phyloP scores from a whole-genome alignment of 2,329 filamentous ascomycete genomes.

The Fusarium odoratissimum region DNA sequence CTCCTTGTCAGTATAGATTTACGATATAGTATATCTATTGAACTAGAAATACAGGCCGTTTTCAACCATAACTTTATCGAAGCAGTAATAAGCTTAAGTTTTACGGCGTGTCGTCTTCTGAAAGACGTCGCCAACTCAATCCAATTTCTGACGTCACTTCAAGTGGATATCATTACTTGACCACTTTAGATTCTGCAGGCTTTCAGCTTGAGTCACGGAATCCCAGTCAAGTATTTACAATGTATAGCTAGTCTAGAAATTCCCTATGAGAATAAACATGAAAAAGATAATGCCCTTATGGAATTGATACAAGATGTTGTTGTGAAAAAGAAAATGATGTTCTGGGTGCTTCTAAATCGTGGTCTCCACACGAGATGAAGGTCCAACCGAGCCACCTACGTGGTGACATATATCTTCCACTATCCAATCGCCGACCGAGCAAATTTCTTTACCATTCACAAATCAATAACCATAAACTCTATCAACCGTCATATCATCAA shows the following conservation, averaged over 20 bases:
- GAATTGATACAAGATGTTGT: not conserved
- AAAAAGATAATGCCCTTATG: not conserved
- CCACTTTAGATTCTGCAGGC: not conserved
- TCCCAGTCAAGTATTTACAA: not conserved
- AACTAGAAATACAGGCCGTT: not conserved
- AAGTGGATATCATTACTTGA: not conserved
- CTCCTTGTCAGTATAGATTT: not conserved
- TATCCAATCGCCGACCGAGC: not conserved
- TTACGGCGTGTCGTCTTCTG: no score
- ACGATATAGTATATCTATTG: not conserved
- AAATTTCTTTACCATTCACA: not conserved
- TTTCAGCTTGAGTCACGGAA: not conserved
- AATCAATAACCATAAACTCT: not conserved
- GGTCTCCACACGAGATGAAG: conserved; percentile 24
- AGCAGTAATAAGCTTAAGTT: not conserved
- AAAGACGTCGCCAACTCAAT: not conserved
- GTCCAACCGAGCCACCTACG: conserved; percentile 28
- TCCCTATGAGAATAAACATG: no score
- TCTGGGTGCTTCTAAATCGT: conserved; percentile 3
- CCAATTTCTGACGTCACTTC: not conserved
- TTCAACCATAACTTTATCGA: not conserved
- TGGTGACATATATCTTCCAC: not conserved
- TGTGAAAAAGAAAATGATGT: not conserved
- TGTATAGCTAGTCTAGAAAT: not conserved
- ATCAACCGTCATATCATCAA: not conserved